These are phyloP conservation scores for Trametes gibbosa DNA, from an alignment of 768 basidiomycete species.

Conservation along the genomic window DNA sequence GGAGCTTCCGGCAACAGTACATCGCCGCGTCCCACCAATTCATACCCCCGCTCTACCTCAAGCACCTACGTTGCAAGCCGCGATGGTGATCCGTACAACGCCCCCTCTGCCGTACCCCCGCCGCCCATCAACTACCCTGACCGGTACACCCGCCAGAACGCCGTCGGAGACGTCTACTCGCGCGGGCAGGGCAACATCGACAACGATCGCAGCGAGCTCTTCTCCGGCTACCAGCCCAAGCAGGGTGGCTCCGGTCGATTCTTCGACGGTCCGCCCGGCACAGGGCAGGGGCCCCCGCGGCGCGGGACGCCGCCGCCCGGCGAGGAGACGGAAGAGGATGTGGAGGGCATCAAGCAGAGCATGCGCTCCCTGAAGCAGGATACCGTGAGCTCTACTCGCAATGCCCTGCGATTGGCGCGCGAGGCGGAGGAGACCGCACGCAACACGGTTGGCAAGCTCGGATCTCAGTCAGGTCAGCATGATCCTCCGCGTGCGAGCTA, in stretches of 20 bases:
- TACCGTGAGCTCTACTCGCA: conserved; percentile 82
- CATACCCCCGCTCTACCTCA: conserved; percentile 47
- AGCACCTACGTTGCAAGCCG: conserved; percentile 68
- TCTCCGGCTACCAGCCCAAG: conserved; percentile 68
- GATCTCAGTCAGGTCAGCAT: conserved; percentile 85
- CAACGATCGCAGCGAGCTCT: conserved; percentile 68
- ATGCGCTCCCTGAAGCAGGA: conserved; percentile 90
- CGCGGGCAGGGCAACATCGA: conserved; percentile 60
- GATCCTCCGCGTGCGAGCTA: not conserved
- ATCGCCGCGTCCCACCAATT: conserved; percentile 37
- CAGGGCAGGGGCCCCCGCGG: conserved; percentile 16
- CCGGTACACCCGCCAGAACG: conserved; percentile 50
- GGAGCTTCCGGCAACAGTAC: conserved; percentile 29
- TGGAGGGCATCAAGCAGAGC: conserved; percentile 94
- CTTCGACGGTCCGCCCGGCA: conserved; percentile 54
- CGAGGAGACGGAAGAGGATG: conserved; percentile 80
- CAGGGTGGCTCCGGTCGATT: conserved; percentile 62
- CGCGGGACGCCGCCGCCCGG: conserved; percentile 51
- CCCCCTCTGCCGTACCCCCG: conserved; percentile 21
- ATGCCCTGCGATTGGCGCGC: conserved; percentile 89
- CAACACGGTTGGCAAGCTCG: conserved; percentile 78
- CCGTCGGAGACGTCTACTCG: conserved; percentile 63
- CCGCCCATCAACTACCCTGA: conserved; percentile 28
- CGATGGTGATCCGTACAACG: conserved; percentile 59
- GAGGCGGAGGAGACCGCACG: conserved; percentile 96